These are phyloP conservation scores for Solanum sejunctum DNA, from an alignment of 257 asterid genomes.

Conservation along the genomic window DNA sequence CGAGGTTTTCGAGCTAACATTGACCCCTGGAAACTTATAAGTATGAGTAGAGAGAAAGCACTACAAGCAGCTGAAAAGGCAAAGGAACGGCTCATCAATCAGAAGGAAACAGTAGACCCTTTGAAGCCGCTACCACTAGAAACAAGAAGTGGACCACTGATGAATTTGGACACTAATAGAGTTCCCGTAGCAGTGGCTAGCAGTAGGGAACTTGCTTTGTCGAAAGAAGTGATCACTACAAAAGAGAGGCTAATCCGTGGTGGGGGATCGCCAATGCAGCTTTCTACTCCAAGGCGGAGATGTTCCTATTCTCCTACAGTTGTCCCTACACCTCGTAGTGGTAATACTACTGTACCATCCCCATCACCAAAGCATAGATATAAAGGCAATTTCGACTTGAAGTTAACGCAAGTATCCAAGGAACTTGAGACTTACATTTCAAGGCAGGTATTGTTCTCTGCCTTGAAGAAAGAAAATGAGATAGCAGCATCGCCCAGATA, in stretches of 20 bases:
- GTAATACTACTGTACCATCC: slow-evolving; percentile 1
- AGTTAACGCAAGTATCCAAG: slow-evolving; percentile 63
- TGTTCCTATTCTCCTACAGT: slow-evolving; percentile 49
- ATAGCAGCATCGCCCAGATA: slow-evolving; percentile 43
- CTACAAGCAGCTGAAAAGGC: slow-evolving; percentile 61
- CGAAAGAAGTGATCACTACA: slow-evolving; percentile 13
- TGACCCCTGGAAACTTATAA: slow-evolving; percentile 89
- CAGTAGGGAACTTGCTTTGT: slow-evolving; percentile 11
- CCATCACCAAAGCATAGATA: slow-evolving; percentile 50
- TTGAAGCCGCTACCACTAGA: slow-evolving; percentile 72
- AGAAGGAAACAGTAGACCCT: slow-evolving; percentile 5
- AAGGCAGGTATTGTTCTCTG: slow-evolving; percentile 62
- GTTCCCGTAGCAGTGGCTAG: neutral
- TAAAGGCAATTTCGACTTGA: slow-evolving; percentile 65
- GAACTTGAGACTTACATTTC: slow-evolving; percentile 79
- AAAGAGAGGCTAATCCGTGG: slow-evolving; percentile 18
- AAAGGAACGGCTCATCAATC: slow-evolving; percentile 50
- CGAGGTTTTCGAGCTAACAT: slow-evolving; percentile 76
- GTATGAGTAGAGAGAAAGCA: slow-evolving; percentile 74
- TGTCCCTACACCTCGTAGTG: slow-evolving; percentile 13
- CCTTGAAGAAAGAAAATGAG: slow-evolving; percentile 45
- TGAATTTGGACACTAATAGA: slow-evolving; percentile 25
- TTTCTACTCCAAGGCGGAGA: slow-evolving; percentile 83
- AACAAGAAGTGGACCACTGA: slow-evolving; percentile 54
- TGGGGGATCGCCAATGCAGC: slow-evolving; percentile 29